Evolutionary conservation across 768 basidiomycete genomes (phyloP).

Genomic region (Suillus occidentalis): DNA sequence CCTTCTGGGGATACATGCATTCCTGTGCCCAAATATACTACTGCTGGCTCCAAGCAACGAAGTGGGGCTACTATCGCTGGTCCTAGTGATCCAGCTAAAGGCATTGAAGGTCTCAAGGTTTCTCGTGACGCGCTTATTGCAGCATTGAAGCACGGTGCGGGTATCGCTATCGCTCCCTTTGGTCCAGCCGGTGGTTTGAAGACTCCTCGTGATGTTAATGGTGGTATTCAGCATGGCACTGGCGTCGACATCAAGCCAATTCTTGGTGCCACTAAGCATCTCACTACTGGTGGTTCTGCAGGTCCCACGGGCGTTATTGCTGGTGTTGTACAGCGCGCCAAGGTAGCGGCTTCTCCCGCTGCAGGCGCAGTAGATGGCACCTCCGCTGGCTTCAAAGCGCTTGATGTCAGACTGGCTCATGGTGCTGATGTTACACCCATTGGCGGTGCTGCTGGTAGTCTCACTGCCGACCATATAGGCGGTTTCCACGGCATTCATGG

Average conservation of each 20-base stretch:
- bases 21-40: background rate
- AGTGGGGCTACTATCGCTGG: background rate
- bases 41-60: background rate
- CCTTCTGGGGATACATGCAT: slow-evolving; percentile 17
- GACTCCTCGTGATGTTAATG: slow-evolving; percentile 2
- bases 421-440: background rate
- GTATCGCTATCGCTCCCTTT: background rate
- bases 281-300: background rate
- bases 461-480: background rate
- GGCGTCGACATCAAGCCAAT: background rate
- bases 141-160: background rate
- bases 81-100: background rate
- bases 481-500: background rate
- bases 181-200: background rate
- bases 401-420: background rate
- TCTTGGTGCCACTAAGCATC: background rate
- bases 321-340: background rate
- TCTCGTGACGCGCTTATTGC: background rate
- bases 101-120: background rate
- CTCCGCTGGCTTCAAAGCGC: background rate
- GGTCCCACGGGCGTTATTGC: background rate
- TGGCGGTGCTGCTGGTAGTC: background rate
- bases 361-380: background rate
- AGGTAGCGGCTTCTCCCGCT: background rate
- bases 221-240: background rate